Conservation (phyloP, 495 filamentous ascomycete species). For the Letharia columbiana region DNA sequence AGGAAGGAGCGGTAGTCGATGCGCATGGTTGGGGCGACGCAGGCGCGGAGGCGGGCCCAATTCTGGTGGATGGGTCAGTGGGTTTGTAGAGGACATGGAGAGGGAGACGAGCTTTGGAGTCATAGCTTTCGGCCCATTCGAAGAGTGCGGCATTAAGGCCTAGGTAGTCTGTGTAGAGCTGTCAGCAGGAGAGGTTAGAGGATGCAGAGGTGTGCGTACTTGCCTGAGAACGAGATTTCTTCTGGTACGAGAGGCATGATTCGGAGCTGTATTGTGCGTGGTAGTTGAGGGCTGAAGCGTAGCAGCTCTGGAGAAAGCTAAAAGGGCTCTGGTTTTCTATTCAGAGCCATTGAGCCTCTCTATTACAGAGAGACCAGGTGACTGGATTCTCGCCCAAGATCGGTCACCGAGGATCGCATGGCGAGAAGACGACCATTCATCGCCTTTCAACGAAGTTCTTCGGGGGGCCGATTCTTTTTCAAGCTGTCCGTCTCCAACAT, state of each 20-base stretch:
- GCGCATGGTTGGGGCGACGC: slow-evolving; percentile 56
- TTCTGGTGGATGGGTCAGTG: slow-evolving; percentile 37
- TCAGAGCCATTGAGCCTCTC: not conserved
- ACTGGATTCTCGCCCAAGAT: not conserved
- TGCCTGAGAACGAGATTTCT: slow-evolving; percentile 17
- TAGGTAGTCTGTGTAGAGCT: slow-evolving; percentile 10
- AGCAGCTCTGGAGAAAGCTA: not conserved
- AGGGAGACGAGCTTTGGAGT: slow-evolving; percentile 41
- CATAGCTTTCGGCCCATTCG: slow-evolving; percentile 80
- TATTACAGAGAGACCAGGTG: not conserved
- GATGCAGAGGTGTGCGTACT: not conserved
- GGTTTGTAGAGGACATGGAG: not conserved
- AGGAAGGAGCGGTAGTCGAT: slow-evolving; percentile 72
- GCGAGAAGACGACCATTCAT: not conserved
- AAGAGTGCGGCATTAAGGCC: slow-evolving; percentile 32
- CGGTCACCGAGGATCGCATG: slow-evolving; percentile 4
- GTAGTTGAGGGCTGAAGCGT: not conserved
- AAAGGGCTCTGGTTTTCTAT: not conserved
- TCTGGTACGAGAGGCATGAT: slow-evolving; percentile 18
- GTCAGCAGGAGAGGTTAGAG: not conserved
- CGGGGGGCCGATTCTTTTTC: not conserved
- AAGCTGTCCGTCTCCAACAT: not conserved
- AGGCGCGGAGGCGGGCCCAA: slow-evolving; percentile 61
- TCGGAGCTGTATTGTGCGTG: not conserved
- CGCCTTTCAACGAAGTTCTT: no score